Base-by-base conservation (phyloP, 176 grass and related monocot genomes). In the Puccinellia tenuiflora region DNA sequence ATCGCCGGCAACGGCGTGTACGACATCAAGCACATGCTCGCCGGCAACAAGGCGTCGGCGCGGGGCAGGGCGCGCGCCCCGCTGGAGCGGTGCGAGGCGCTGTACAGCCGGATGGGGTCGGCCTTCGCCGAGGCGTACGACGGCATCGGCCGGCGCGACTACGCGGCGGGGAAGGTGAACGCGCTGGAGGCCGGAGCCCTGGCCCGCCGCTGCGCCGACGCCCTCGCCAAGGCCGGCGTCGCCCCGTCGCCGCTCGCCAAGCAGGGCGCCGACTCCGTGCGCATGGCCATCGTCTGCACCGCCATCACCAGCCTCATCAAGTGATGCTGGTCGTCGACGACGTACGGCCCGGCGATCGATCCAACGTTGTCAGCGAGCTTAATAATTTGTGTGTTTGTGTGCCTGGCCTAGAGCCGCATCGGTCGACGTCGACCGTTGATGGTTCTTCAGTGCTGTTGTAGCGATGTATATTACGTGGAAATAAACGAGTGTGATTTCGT, bases 121-220 rank as follows among this genome's bases (percentile, higher is more conserved):
- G 73, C 62, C 16, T 88, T 88, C 73, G 79, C 86, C 2, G 42
- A 61, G 30, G 86, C 74, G 0, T 78, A 77, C 80, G 80, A 83
- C 80, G 80, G 24, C 1, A 61, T 88, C 72, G 68, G 40, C 86
- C 11, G 17, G 11, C 62, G 73, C 7, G 63, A 78, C 22, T 88
- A 72, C 30, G 74, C 38, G 52, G 10, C 65, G 0, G 76, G 39
- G 2, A 61, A 79, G 84, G 48, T 15, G 24, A 12, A 59, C 75
- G 75, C 63, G 17, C 7, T 29, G 12, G 9, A 73, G 69, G 40
- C 65, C 18, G 75, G 51, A 29, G 3, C 64, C 7, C 76, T 85
- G 5, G 65, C 76, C 21, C 65, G 38, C n/a, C 76, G 64, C 0
- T 79, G 76, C 84, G 76, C 18, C 75, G 21, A 11, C 37, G 51